These are phyloP conservation scores for Tetrapisispora nanseiensis DNA, from an alignment of 805 yeast species.

Conservation along the genomic window DNA sequence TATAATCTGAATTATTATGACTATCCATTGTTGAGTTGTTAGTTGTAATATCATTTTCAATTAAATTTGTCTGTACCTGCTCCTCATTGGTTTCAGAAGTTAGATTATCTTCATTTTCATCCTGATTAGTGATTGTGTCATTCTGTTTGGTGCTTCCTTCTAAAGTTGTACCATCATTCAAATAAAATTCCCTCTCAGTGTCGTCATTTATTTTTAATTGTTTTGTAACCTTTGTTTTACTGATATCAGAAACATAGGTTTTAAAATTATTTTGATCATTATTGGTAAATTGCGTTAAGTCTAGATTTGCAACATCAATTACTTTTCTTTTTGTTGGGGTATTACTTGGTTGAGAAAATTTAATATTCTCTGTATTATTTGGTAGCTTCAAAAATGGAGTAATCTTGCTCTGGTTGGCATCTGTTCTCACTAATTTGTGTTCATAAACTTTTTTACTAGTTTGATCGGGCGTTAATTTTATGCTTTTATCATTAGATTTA, in stretches of 20 bases:
- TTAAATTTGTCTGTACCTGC: not conserved
- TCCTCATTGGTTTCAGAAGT: not conserved
- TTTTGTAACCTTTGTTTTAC: not conserved
- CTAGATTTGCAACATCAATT: not conserved
- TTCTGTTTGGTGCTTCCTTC: not conserved
- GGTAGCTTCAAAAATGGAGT: conserved; percentile 17
- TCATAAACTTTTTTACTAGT: conserved; percentile 23
- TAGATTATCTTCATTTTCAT: not conserved
- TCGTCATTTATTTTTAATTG: not conserved
- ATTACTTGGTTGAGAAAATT: not conserved
- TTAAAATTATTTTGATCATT: no score
- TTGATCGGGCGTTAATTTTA: not conserved
- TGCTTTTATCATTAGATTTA: not conserved
- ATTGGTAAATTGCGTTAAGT: not conserved
- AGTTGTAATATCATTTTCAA: not conserved
- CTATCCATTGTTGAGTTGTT: no score
- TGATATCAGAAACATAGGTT: not conserved
- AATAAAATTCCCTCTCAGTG: not conserved
- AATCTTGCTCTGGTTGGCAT: conserved; percentile 26
- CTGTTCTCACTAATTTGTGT: conserved; percentile 28
- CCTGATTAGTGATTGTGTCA: not conserved
- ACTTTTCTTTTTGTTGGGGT: not conserved
- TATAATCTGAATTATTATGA: conserved; percentile 6
- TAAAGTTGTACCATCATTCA: not conserved
- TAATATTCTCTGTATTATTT: not conserved